phyloP scores from a whole-genome alignment of 306 rosid species.

The Inga leiocalycina region DNA sequence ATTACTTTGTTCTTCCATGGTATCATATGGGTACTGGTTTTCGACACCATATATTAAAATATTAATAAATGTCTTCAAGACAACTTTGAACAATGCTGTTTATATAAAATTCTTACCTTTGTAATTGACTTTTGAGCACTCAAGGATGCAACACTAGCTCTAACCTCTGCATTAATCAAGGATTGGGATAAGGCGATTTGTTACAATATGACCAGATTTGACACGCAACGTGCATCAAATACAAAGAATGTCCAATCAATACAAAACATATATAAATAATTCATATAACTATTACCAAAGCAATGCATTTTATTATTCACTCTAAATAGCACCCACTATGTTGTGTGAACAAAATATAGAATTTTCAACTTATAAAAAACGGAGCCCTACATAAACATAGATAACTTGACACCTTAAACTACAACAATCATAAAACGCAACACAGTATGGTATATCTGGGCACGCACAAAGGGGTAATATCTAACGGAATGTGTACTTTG shows the following conservation, averaged over 20 bases:
- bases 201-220: conserved; percentile 17
- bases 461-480: background rate
- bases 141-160: conserved; percentile 56
- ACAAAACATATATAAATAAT: background rate
- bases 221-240: background rate
- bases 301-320: background rate
- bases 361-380: background rate
- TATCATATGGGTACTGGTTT: background rate
- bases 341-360: background rate
- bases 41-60: background rate
- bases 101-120: conserved; percentile 52
- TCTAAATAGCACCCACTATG: background rate
- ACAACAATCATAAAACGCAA: background rate
- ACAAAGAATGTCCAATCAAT: conserved; percentile 6
- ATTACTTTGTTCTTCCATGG: background rate
- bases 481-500: background rate
- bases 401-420: background rate
- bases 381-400: background rate
- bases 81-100: background rate
- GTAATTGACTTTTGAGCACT: conserved; percentile 64
- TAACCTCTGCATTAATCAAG: conserved; percentile 64
- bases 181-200: background rate
- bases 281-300: background rate
- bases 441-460: background rate
- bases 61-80: background rate